Evolutionary conservation across 1,139 yeast species (phyloP), one percentile per base, ranked within the genome.

Genomic region (Debaryomycetaceae sp.): DNA sequence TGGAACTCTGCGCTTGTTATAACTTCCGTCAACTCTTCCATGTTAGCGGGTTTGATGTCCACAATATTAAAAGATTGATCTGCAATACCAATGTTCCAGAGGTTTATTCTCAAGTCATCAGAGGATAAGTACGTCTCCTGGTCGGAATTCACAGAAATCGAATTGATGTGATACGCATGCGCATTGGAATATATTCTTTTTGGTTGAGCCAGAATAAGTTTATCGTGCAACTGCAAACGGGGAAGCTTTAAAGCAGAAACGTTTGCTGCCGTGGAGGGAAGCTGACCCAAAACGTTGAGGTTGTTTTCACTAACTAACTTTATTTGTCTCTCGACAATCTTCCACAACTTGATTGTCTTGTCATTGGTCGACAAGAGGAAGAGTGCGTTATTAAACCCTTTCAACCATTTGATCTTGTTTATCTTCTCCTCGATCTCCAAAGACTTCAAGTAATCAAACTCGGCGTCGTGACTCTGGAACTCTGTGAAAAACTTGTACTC

Each of bases 21-120:
- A 44, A 95, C 99, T 66, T 95, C 99, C 11, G 99, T 93, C 59
- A 95, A 79, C 68, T 95, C 99, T 70, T 95, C 99, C 99, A 95
- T 95, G 66, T 91, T 90, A 17, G 93, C 88, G 6, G 99, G 99
- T 66, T 95, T 91, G 59, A 95, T 95, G 67, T 95, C 99, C 49
- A 95, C 99, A 56, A 95, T 91, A 65, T 87, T 95, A 70, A 95
- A 95, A 56, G 95, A 83, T 69, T 93, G 97, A 66, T 93, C 97
- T 36, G 97, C 90, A 56, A 90, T 88, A 43, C 90, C 93, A 56
- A 91, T 73, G 65, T 93, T 91, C 99, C 99, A 95, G 54, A 95
- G 73, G 66, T 95, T 95, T 62, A 95, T 87, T 64, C 99, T 81
- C 62, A 95, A 78, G 67, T 95, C 99, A 68, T 95, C 99, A 42